Evolutionary conservation across 2,329 filamentous ascomycete genomes (phyloP), one percentile per base, ranked within the genome.

Genomic region (Verticillium zaregamsianum): DNA sequence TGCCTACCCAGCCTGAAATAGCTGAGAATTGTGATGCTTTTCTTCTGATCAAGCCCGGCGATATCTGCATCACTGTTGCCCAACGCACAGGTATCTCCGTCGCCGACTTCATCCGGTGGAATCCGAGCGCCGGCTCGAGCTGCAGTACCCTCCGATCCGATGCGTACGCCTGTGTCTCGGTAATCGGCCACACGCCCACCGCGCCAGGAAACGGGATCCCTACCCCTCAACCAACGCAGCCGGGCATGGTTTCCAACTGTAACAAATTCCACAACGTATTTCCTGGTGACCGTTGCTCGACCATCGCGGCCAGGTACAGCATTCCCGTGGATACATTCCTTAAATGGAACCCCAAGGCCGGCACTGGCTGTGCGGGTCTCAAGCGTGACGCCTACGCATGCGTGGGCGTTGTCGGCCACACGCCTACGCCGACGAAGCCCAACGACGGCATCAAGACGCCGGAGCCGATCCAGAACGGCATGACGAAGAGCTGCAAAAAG

Each of bases 1-100:
- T 66, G 25, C 70, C 73, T 6, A 68, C 62, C 15, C 71, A 74
- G 59, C 59, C 67, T 2, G 67, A 68, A 40, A 73, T 74, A 61
- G 64, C 66, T 11, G 59, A 61, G 11, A 71, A 70, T 59, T 74
- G 72, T 33, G 67, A 71, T 6, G 68, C 64, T 35, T 74, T 73
- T 56, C 61, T 72, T 59, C 55, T 65, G 7, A 62, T 73, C 0
- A 32, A 65, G 9, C 45, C 9, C 0, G 67, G 65, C 2, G 68
- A 72, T 4, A 63, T 54, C 15, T 75, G 72, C 54, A 58, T 45
- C 12, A 61, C 57, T 0, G 72, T 75, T 23, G 66, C 68, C 12
- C 33, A 59, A 0, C 58, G 61, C 8, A 64, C 69, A 2, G 63
- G 66, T 17, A 69, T 74, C 55, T 56, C 66, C 0, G 39, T 70